Base-by-base conservation (phyloP, 495 filamentous ascomycete genomes). In the Lophiotrema nucula region DNA sequence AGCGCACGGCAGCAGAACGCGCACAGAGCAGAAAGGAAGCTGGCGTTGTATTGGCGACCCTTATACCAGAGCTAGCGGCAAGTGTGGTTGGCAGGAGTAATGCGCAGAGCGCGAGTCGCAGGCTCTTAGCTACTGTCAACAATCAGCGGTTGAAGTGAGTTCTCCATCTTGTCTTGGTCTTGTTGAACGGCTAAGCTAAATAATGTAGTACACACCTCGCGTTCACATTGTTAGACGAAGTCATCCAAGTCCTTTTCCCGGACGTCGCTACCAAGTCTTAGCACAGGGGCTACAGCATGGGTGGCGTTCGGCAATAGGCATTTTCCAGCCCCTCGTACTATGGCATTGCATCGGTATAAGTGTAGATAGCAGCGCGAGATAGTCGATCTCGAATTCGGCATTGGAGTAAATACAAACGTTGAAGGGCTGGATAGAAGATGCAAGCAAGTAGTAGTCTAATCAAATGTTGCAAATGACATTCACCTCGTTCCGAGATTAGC, bases 1-100 rank as follows among this genome's bases (percentile, higher is more conserved):
- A 56, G 54, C 33, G 66, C n/a, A 72, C 73, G 41, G 71, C 80
- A 47, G 66, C 73, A 50, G 76, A 79, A 4, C 79, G 77, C 58
- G 68, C 76, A 8, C 76, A 91, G 54, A 89, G 65, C 35, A 56
- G 62, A 53, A 68, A 63, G 41, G 73, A 75, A 38, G 73, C 73
- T 22, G 62, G 67, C 22, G 50, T 71, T 23, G 52, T 74, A 27
- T 72, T 76, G 3, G 73, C 65, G 38, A 75, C 75, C 43, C 69
- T 80, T 37, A 63, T 74, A 28, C 69, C 71, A 5, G 83, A 82
- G 38, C 72, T 78, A 3, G 79, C 77, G 24, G 68, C 72, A n/a
- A 73, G 70, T 62, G 73, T 75, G 28, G 73, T 75, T 31, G 73
- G 73, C 3, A 73, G 64, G 47, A 51, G 37, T 25, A 75, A 75